Evolutionary conservation across 495 filamentous ascomycete genomes (phyloP).

Genomic region (Tuber calosporum): DNA sequence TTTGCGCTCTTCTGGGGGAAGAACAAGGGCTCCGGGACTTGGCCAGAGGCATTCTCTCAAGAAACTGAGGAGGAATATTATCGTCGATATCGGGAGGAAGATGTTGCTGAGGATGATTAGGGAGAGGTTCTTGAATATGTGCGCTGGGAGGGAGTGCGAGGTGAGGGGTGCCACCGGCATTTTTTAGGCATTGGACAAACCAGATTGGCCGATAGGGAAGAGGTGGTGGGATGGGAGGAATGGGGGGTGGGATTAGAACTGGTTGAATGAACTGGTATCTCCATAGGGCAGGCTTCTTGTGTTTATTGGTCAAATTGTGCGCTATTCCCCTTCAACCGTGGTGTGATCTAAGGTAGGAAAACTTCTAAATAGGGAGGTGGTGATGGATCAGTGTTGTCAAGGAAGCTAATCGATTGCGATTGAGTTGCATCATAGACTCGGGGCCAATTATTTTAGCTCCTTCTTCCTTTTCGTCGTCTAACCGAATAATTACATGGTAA

Average conservation of each 20-base stretch:
- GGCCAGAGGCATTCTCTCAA: conserved; percentile 36
- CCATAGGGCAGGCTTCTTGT: background rate
- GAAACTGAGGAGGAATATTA: conserved; percentile 47
- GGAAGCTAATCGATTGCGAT: background rate
- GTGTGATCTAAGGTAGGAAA: no score
- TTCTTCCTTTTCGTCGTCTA: background rate
- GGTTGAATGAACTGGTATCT: background rate
- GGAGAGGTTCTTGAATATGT: conserved; percentile 47
- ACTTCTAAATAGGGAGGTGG: no score
- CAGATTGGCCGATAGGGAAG: conserved; percentile 2
- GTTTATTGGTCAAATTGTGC: background rate
- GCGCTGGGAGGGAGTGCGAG: conserved; percentile 14
- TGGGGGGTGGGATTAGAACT: background rate
- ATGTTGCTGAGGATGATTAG: conserved; percentile 50
- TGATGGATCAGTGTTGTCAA: background rate
- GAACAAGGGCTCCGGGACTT: conserved; percentile 5
- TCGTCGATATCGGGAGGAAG: conserved; percentile 52
- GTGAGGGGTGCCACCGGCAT: background rate
- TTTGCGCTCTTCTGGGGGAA: conserved; percentile 35
- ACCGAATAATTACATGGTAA: background rate
- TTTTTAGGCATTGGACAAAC: background rate
- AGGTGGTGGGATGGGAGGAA: background rate
- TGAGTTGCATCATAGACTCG: background rate
- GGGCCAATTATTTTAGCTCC: background rate
- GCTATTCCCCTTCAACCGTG: background rate